Base-by-base conservation (phyloP, 225 moss, liverwort and hornwort genomes). In the Sphagnum contortum region DNA sequence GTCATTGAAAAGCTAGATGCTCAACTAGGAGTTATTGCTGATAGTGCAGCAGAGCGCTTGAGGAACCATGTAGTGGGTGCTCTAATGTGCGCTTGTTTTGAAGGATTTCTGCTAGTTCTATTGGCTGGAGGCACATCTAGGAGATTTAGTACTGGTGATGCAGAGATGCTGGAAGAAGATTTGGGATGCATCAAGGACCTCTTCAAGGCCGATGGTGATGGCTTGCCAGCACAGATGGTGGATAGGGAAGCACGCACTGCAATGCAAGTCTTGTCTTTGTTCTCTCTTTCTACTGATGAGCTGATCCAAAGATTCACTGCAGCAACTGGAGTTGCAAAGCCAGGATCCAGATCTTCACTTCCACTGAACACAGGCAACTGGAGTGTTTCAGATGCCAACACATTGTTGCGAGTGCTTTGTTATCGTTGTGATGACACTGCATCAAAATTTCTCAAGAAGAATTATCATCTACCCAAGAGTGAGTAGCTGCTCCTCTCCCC, bases 81-180 rank as follows among this genome's bases (percentile, higher is more conserved):
- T 44, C 89, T 98, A 4, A 84, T 98, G 98, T 77, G 85, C 77
- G 93, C 98, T 62, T 91, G 83, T 62, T 86, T 98, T 70, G 98
- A 93, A 72, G 87, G 87, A 55, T 76, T 93, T 65, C 83, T 91
- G 57, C 78, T 89, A 65, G 93, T 98, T 66, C 83, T 98, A 57
- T 45, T 98, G 62, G 92, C 98, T 60, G 98, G 98, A 67, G 98
- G 98, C 48, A 85, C 98, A 46, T 87, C 86, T 44, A 81, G 98
- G 54, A 77, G 87, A 45, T 93, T 87, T 69, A 73, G 63, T 70
- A 70, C 76, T 53, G 55, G 71, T 7, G 90, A 98, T 66, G 78
- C 83, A 0, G 93, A 86, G 64, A 70, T 78, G 52, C 55, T 98
- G 68, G 83, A 98, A 55, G 93, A 98, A 45, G 98, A 98, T 68